A percentile compares a stretch with the other conserved stretches of the same genome.
phyloP scores from a whole-genome alignment of 2,329 filamentous ascomycete species.

The Fusarium nurragi region DNA sequence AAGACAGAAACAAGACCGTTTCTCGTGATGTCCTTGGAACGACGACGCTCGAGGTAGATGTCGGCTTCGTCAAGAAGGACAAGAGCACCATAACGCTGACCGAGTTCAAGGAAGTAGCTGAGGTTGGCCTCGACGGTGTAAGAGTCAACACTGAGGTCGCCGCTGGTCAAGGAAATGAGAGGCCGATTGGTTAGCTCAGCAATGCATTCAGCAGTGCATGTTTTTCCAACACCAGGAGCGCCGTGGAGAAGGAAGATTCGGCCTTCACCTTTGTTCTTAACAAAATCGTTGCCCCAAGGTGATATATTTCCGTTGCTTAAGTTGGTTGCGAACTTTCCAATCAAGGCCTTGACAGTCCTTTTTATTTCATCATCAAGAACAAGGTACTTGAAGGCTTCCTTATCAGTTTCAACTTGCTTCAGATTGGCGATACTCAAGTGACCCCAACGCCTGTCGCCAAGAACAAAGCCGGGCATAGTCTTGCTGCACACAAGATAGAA shows the following conservation, averaged over 20 bases:
- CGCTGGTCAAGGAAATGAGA: slow-evolving; percentile 61
- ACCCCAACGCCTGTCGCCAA: slow-evolving; percentile 57
- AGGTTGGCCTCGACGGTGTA: slow-evolving; percentile 55
- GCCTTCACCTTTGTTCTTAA: slow-evolving; percentile 61
- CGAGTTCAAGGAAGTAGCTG: slow-evolving; percentile 59
- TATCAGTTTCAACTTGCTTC: slow-evolving; percentile 54
- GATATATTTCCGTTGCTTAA: slow-evolving; percentile 50
- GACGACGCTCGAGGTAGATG: slow-evolving; percentile 66
- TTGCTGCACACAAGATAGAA: slow-evolving; percentile 57
- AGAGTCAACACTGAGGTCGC: slow-evolving; percentile 56
- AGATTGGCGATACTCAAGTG: slow-evolving; percentile 54
- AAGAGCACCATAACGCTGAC: slow-evolving; percentile 60
- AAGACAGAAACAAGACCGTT: slow-evolving; percentile 61
- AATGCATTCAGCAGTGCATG: slow-evolving; percentile 64
- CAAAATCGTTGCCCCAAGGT: slow-evolving; percentile 58
- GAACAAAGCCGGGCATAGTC: slow-evolving; percentile 58
- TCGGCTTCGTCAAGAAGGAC: slow-evolving; percentile 69
- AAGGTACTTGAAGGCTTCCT: slow-evolving; percentile 60
- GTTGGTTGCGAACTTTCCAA: slow-evolving; percentile 57
- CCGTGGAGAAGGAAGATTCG: slow-evolving; percentile 63
- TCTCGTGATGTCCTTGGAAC: slow-evolving; percentile 54
- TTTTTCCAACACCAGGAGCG: slow-evolving; percentile 66
- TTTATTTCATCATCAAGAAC: slow-evolving; percentile 61
- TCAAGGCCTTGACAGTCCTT: slow-evolving; percentile 57
- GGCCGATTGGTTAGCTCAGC: slow-evolving; percentile 62